phyloP scores from a whole-genome alignment of 306 rosid species.

The Pueraria montana region DNA sequence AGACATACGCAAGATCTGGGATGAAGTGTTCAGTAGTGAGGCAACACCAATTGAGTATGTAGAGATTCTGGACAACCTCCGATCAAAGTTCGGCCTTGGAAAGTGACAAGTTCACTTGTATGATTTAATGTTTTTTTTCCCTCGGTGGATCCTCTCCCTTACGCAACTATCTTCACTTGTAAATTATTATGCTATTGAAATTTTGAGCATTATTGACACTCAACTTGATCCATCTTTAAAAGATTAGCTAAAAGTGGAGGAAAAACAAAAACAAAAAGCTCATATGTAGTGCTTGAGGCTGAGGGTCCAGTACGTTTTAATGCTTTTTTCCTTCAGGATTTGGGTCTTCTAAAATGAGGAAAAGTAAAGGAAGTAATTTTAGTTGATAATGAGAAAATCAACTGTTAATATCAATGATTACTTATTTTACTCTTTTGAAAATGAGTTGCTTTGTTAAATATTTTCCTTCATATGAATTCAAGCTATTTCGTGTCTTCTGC shows the following conservation, averaged over 20 bases:
- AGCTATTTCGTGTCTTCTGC: background rate
- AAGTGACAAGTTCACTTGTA: slow-evolving; percentile 44
- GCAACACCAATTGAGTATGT: slow-evolving; percentile 80
- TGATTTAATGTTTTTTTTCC: background rate
- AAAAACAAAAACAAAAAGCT: background rate
- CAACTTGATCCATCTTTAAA: slow-evolving; percentile 14
- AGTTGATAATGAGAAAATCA: too few species aligned
- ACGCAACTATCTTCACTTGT: slow-evolving; percentile 25
- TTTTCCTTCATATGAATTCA: background rate
- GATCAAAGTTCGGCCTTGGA: slow-evolving; percentile 67
- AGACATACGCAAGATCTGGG: slow-evolving; percentile 84
- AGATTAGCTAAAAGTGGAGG: background rate
- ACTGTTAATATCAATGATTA: background rate
- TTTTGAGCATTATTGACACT: slow-evolving; percentile 26
- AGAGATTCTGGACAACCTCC: slow-evolving; percentile 73
- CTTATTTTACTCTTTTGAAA: background rate
- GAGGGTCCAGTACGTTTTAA: background rate
- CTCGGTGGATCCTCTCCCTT: background rate
- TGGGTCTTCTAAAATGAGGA: too few species aligned
- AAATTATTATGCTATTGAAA: slow-evolving; percentile 42
- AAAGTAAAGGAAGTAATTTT: too few species aligned
- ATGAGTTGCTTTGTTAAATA: background rate
- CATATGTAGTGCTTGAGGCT: background rate
- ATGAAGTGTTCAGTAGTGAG: slow-evolving; percentile 73
- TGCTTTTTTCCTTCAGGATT: background rate